These are phyloP conservation scores for Quambalaria eucalypti DNA, from an alignment of 1,284 basidiomycete species.

Conservation along the genomic window DNA sequence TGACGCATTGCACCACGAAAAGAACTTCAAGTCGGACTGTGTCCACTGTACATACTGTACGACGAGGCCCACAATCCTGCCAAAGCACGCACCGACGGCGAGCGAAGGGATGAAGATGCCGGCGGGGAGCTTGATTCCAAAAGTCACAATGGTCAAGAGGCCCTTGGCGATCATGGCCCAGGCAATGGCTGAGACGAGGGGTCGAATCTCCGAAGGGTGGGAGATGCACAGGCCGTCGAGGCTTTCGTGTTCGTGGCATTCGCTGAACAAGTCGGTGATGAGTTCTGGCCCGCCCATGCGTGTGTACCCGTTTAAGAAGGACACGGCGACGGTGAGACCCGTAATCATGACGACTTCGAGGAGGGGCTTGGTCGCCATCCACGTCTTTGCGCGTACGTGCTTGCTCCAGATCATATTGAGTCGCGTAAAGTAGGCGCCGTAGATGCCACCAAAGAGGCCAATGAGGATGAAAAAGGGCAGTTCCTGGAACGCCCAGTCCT, in stretches of 20 bases:
- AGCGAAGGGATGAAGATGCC: slow-evolving; percentile 96
- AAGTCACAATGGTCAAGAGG: slow-evolving; percentile 78
- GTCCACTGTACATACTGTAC: slow-evolving; percentile 70
- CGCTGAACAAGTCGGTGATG: slow-evolving; percentile 53
- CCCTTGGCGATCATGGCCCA: slow-evolving; percentile 55
- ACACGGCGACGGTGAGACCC: slow-evolving; percentile 52
- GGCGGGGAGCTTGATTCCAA: slow-evolving; percentile 66
- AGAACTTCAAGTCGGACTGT: slow-evolving; percentile 62
- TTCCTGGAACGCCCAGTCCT: slow-evolving; percentile 82
- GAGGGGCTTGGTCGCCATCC: slow-evolving; percentile 58
- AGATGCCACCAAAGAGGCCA: slow-evolving; percentile 66
- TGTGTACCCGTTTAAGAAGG: slow-evolving; percentile 81
- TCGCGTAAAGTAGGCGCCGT: slow-evolving; percentile 87
- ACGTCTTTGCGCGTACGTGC: slow-evolving; percentile 34
- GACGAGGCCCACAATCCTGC: slow-evolving; percentile 72
- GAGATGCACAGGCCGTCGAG: slow-evolving; percentile 64
- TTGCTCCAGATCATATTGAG: slow-evolving; percentile 69
- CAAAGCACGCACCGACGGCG: slow-evolving; percentile 91
- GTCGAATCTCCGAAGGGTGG: slow-evolving; percentile 59
- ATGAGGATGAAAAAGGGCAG: slow-evolving; percentile 68
- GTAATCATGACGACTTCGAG: slow-evolving; percentile 73
- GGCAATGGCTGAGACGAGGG: slow-evolving; percentile 61
- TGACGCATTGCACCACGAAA: slow-evolving; percentile 70
- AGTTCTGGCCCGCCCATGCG: slow-evolving; percentile 92
- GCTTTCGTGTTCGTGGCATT: slow-evolving; percentile 53